Evolutionary conservation across 331 rosid species (phyloP).

Genomic region (Ulmus americana): DNA sequence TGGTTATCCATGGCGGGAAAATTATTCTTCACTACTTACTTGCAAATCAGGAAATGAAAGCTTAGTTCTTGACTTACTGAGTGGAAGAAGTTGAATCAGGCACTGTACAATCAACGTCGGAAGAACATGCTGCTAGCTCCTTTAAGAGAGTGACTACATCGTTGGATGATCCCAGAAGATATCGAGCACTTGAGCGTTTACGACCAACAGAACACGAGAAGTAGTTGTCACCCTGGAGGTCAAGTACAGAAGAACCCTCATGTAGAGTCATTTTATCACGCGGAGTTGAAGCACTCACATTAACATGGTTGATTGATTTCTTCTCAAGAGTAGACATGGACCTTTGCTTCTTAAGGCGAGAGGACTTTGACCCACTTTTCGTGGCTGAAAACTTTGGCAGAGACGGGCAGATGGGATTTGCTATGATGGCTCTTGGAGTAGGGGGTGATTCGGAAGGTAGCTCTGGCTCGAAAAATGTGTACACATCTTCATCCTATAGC

Average conservation of each 20-base stretch:
- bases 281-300: conserved; percentile 38
- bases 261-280: conserved; percentile 43
- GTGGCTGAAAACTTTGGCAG: conserved; percentile 35
- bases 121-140: conserved; percentile 46
- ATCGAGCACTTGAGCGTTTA: conserved; percentile 72
- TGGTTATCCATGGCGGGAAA: not conserved
- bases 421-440: conserved; percentile 30
- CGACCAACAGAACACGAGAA: conserved; percentile 79
- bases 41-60: conserved; percentile 17
- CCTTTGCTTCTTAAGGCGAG: conserved; percentile 63
- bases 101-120: conserved; percentile 15
- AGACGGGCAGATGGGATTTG: conserved; percentile 35
- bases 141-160: conserved; percentile 60
- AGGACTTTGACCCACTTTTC: conserved; percentile 38
- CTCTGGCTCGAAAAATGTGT: conserved; percentile 82
- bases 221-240: conserved; percentile 82
- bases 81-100: conserved; percentile 6
- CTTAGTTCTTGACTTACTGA: conserved; percentile 12
- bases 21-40: conserved; percentile 8
- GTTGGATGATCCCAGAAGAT: conserved; percentile 57
- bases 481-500: conserved; percentile 83
- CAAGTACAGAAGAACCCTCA: conserved; percentile 91
- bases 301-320: conserved; percentile 33
- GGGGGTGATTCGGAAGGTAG: conserved; percentile 57
- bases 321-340: conserved; percentile 59